A percentile compares a stretch with the other conserved stretches of the same genome.
These are phyloP conservation scores for Euphorbia lathyris DNA, from an alignment of 345 rosid genomes.

Conservation along the genomic window DNA sequence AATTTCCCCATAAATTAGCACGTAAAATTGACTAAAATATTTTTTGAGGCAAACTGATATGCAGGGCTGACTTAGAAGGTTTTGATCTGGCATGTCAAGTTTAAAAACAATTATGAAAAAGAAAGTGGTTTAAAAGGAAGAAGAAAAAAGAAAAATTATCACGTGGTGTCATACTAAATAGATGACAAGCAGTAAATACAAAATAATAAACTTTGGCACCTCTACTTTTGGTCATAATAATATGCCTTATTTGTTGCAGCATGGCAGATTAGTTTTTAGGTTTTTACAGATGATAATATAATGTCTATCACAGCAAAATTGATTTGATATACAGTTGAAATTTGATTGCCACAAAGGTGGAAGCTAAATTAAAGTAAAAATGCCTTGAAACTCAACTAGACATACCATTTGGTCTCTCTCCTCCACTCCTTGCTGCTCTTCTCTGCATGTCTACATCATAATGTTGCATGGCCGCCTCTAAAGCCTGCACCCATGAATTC, in stretches of 20 bases:
- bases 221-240: no score
- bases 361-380: not conserved
- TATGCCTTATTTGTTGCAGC: not conserved
- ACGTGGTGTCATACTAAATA: no score
- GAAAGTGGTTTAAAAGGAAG: no score
- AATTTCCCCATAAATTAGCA: no score
- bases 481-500: constrained; percentile 15
- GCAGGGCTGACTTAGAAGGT: no score
- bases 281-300: constrained; percentile 1
- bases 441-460: constrained; percentile 33
- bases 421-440: constrained; percentile 22
- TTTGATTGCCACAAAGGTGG: not conserved
- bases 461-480: constrained; percentile 37
- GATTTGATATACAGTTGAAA: constrained; percentile 1
- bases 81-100: no score
- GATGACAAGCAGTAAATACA: no score
- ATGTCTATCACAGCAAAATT: constrained; percentile 19
- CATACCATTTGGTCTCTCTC: constrained; percentile 27
- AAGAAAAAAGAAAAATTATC: no score
- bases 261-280: not conserved
- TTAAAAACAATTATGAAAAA: no score
- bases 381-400: not conserved
- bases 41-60: no score
- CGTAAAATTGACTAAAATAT: no score
- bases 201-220: not conserved